Percentiles rank a stretch among this genome's conserved stretches.
Evolutionary conservation across 371 early-diverging fungal species (phyloP).

Genomic region (Rhizomucor miehei): DNA sequence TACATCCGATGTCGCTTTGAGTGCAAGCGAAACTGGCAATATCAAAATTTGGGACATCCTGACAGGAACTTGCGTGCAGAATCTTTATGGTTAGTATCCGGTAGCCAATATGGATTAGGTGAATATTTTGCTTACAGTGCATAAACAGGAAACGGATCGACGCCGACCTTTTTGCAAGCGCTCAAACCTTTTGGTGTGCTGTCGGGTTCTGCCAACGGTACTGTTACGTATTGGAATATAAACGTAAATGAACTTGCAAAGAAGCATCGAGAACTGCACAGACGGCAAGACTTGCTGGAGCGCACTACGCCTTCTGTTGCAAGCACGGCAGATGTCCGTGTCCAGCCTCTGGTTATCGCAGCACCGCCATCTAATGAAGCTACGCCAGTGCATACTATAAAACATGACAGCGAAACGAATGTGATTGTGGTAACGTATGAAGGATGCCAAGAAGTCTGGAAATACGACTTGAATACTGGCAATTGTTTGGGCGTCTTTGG

Average conservation of each 20-base stretch:
- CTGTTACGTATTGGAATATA: slow-evolving; percentile 35
- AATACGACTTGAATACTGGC: slow-evolving; percentile 28
- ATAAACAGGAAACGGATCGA: slow-evolving; percentile 9
- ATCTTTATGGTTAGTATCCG: slow-evolving; percentile 17
- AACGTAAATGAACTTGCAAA: slow-evolving; percentile 18
- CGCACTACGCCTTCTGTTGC: neutral
- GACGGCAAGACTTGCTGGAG: slow-evolving; percentile 4
- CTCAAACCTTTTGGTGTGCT: slow-evolving; percentile 25
- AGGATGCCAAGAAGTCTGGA: slow-evolving; percentile 16
- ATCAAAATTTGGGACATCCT: slow-evolving; percentile 41
- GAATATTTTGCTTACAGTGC: neutral
- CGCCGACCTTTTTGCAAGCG: slow-evolving; percentile 25
- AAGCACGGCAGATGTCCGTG: slow-evolving; percentile 1
- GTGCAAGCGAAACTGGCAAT: slow-evolving; percentile 43
- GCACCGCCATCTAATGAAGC: slow-evolving; percentile 7
- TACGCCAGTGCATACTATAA: slow-evolving; percentile 20
- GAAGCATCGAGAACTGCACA: slow-evolving; percentile 8
- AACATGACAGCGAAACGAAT: slow-evolving; percentile 24
- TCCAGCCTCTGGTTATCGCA: slow-evolving; percentile 15
- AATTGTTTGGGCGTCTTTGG: slow-evolving; percentile 23
- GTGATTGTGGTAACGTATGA: slow-evolving; percentile 29
- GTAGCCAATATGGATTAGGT: neutral
- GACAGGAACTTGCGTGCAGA: slow-evolving; percentile 21
- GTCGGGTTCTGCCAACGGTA: slow-evolving; percentile 43
- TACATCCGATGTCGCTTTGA: slow-evolving; percentile 25